Evolutionary conservation across 2,329 filamentous ascomycete species (phyloP).

Genomic region (Fusarium torreyae): DNA sequence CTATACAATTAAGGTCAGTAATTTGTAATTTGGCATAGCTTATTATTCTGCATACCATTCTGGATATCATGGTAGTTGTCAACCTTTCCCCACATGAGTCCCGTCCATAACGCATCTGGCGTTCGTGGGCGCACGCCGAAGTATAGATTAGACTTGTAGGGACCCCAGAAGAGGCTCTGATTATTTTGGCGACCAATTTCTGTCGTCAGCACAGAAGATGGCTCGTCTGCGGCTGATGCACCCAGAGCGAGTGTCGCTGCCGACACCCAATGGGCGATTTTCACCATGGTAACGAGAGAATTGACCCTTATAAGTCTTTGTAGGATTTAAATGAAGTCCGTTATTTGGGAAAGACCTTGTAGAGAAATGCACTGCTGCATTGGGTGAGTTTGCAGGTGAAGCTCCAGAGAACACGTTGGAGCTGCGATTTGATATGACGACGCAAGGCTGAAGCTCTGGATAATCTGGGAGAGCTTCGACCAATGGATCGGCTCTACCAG

Average conservation of each 20-base stretch:
- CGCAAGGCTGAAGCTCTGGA: constrained; percentile 47
- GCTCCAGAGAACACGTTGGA: constrained; percentile 48
- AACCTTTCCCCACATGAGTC: constrained; percentile 89
- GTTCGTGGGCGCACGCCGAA: constrained; percentile 90
- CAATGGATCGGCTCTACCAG: constrained; percentile 43
- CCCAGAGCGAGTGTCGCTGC: constrained; percentile 51
- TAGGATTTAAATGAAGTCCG: background rate
- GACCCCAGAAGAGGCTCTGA: constrained; percentile 93
- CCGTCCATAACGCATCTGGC: constrained; percentile 84
- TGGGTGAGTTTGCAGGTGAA: constrained; percentile 18
- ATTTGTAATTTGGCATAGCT: background rate
- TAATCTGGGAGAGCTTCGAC: constrained; percentile 40
- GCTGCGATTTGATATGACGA: constrained; percentile 33
- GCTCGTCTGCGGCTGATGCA: constrained; percentile 49
- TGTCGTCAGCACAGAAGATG: constrained; percentile 59
- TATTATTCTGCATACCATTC: constrained; percentile 69
- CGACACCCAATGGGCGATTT: constrained; percentile 52
- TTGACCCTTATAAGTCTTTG: background rate
- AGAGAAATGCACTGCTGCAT: constrained; percentile 24
- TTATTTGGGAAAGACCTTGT: background rate
- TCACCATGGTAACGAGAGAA: constrained; percentile 49
- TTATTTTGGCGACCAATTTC: constrained; percentile 75
- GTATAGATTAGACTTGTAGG: constrained; percentile 94
- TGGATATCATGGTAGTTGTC: constrained; percentile 84
- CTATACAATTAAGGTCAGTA: constrained; percentile 59